Evolutionary conservation across 345 rosid species (phyloP).

Genomic region (Eucalyptus polybractea): DNA sequence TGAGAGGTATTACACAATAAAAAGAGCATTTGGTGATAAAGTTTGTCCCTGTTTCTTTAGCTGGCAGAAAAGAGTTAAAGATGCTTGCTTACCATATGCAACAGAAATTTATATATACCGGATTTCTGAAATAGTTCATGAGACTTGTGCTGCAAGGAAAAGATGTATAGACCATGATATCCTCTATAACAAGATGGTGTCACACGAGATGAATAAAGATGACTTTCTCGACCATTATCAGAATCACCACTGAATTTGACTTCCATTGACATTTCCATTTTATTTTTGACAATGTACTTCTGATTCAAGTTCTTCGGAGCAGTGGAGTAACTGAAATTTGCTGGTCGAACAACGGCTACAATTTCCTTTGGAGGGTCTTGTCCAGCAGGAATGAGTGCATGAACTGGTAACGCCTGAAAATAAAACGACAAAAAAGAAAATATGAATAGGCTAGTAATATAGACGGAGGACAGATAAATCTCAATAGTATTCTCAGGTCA

Average conservation of each 20-base stretch:
- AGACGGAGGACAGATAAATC: background rate
- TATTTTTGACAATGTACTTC: slow-evolving; percentile 28
- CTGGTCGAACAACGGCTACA: slow-evolving; percentile 62
- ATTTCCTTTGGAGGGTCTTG: slow-evolving; percentile 29
- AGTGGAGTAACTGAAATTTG: slow-evolving; percentile 15
- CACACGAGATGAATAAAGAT: slow-evolving; percentile 4
- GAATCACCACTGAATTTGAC: slow-evolving; percentile 8
- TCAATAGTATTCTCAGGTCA: background rate
- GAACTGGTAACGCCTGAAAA: slow-evolving; percentile 38
- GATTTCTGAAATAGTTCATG: slow-evolving; percentile 27
- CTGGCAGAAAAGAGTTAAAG: background rate
- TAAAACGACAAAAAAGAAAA: background rate
- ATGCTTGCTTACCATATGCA: slow-evolving; percentile 29
- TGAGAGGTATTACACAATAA: background rate
- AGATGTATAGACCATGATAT: slow-evolving; percentile 43
- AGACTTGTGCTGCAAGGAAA: slow-evolving; percentile 17
- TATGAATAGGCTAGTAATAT: background rate
- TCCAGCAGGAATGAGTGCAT: slow-evolving; percentile 29
- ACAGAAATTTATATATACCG: slow-evolving; percentile 38
- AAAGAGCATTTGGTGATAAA: background rate
- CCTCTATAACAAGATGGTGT: slow-evolving; percentile 31
- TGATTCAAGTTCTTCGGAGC: slow-evolving; percentile 32
- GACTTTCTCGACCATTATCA: background rate
- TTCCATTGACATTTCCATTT: slow-evolving; percentile 33
- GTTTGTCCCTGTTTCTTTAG: background rate